Base-by-base conservation (phyloP, 352 stramenopile species). In the Blastocystis sp. region DNA sequence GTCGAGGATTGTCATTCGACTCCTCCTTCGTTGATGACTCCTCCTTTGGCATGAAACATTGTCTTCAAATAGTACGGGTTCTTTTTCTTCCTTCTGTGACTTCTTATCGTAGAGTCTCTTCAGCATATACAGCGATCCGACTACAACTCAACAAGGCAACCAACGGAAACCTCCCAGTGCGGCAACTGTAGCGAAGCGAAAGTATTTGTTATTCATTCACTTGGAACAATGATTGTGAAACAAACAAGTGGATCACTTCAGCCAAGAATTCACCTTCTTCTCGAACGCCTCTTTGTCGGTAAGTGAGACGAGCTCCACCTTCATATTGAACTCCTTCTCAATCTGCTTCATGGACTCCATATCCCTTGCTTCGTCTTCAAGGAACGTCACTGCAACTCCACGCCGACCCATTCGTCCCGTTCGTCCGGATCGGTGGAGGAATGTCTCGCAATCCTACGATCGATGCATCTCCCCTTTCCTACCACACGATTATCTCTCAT, bases 401-500 rank as follows among this genome's bases (percentile, higher is more conserved):
- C 56, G 57, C 6, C 53, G 16, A 42, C 75, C 75, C 75, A 85
- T 85, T 40, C 75, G 36, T 36, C 75, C 75, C n/a, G 75, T 85
- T 54, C 75, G 36, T 36, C 75, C 75, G 14, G 63, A 61, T 40
- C 75, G 75, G 42, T 85, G 75, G 40, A 85, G 27, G 21, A 85
- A 75, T n/a, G 57, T 85, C 44, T 72, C 75, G 9, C 38, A 71
- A 8, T 85, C 75, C 75, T 85, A 85, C 8, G 7, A 8, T 40
- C 24, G 29, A 72, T 21, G 27, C 29, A n/a, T 54, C 0, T 16
- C 18, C n/a, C 11, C 3, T 32, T 29, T 24, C 44, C 44, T 44
- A 76, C 57, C 7, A 76, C 42, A 40, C 51, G 71, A 21, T 85
- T 29, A 34, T 48, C 51, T 8, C 38, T 40, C 57, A 73, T 85